Evolutionary conservation across 192 early-diverging fungal genomes (phyloP).

Genomic region (Neocallimastix lanati): DNA sequence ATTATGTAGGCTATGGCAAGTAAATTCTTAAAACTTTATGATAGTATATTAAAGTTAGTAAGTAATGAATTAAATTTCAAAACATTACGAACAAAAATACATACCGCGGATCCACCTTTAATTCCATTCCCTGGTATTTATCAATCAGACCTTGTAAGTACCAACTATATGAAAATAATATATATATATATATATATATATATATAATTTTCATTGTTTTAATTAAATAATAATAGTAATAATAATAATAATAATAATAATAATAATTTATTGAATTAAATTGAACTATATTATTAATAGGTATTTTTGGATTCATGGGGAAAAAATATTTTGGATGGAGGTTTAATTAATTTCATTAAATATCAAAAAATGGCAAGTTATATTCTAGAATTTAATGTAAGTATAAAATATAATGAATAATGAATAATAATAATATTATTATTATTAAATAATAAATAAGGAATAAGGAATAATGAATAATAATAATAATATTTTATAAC

Average conservation of each 20-base stretch:
- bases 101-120: slow-evolving; percentile 24
- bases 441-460: too few species aligned
- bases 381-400: slow-evolving; percentile 31
- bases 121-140: slow-evolving; percentile 41
- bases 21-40: slow-evolving; percentile 23
- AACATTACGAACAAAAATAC: slow-evolving; percentile 21
- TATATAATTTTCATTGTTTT: background rate
- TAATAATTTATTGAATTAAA: background rate
- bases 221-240: background rate
- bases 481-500: too few species aligned
- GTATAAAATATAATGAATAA: too few species aligned
- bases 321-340: slow-evolving; percentile 22
- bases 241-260: background rate
- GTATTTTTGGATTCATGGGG: slow-evolving; percentile 29
- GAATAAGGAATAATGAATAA: background rate
- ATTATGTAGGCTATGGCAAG: slow-evolving; percentile 7
- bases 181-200: background rate
- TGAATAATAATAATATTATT: too few species aligned
- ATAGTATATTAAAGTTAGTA: slow-evolving; percentile 18
- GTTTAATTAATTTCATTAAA: slow-evolving; percentile 32
- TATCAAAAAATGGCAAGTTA: slow-evolving; percentile 28
- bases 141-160: slow-evolving; percentile 28
- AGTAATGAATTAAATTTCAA: slow-evolving; percentile 38
- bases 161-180: background rate
- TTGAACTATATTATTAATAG: background rate